These are phyloP conservation scores for Annona cherimola DNA, from an alignment of 164 flowering plant genomes.

Conservation along the genomic window DNA sequence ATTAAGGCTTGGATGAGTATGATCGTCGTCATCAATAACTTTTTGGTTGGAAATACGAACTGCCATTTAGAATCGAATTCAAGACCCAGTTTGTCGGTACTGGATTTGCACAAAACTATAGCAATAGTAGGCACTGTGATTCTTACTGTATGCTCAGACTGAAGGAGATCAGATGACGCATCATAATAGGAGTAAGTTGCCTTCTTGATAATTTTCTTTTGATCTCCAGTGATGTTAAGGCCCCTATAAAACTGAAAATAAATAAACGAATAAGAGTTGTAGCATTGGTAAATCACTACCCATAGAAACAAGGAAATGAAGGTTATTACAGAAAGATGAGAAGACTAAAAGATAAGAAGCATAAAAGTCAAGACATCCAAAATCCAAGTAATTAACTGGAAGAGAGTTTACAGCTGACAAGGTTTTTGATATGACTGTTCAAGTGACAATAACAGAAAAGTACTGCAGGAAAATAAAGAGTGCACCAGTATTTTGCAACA, in stretches of 20 bases:
- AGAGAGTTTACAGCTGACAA: neutral
- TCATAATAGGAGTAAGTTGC: constrained; percentile 73
- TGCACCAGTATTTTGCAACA: too few relatives aligned
- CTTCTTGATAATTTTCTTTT: constrained; percentile 78
- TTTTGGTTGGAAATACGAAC: neutral
- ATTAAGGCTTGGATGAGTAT: too few relatives aligned
- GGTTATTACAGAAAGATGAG: neutral
- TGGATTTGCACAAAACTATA: neutral
- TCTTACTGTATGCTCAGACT: constrained; percentile 87
- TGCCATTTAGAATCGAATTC: neutral
- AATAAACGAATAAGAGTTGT: too few relatives aligned
- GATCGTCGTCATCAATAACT: too few relatives aligned
- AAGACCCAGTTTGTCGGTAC: too few relatives aligned
- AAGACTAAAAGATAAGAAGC: neutral
- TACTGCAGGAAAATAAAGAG: too few relatives aligned
- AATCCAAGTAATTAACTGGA: neutral
- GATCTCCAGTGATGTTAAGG: constrained; percentile 77
- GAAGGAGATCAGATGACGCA: constrained; percentile 71
- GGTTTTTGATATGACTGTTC: too few relatives aligned
- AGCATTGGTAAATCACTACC: neutral
- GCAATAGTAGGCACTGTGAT: neutral
- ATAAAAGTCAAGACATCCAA: neutral
- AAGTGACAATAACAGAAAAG: too few relatives aligned
- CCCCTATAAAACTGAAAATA: constrained; percentile 69
- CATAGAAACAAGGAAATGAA: neutral